phyloP scores from a whole-genome alignment of 2,329 filamentous ascomycete species.

The Colletotrichum sp. region DNA sequence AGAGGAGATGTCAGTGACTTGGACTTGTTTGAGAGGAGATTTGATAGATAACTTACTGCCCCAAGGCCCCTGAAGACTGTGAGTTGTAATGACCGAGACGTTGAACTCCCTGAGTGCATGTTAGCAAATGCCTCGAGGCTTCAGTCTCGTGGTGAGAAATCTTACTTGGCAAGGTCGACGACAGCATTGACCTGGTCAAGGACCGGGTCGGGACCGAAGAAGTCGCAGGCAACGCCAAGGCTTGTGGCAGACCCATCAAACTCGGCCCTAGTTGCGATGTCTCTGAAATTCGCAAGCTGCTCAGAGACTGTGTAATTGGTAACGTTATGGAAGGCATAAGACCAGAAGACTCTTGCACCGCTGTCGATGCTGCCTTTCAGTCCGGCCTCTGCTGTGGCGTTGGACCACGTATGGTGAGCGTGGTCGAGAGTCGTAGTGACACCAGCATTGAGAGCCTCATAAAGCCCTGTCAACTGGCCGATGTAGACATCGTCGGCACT shows the following conservation, averaged over 20 bases:
- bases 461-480: slow-evolving; percentile 49
- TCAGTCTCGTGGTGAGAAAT: background rate
- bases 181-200: slow-evolving; percentile 33
- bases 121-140: background rate
- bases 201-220: slow-evolving; percentile 31
- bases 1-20: background rate
- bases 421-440: slow-evolving; percentile 60
- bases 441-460: slow-evolving; percentile 56
- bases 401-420: slow-evolving; percentile 53
- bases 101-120: slow-evolving; percentile 33
- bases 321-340: slow-evolving; percentile 43
- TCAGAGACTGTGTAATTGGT: slow-evolving; percentile 36
- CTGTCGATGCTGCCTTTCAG: slow-evolving; percentile 52
- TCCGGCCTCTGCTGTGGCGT: slow-evolving; percentile 46
- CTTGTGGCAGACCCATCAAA: slow-evolving; percentile 33
- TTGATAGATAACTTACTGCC: slow-evolving; percentile 28
- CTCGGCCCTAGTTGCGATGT: slow-evolving; percentile 33
- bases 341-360: slow-evolving; percentile 53
- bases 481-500: slow-evolving; percentile 50
- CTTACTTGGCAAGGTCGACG: slow-evolving; percentile 35
- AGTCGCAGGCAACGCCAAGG: slow-evolving; percentile 48
- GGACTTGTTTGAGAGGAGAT: background rate
- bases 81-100: slow-evolving; percentile 51
- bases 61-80: slow-evolving; percentile 45
- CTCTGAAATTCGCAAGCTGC: slow-evolving; percentile 41